Evolutionary conservation across 495 filamentous ascomycete genomes (phyloP).

Genomic region (Staphylotrichum tortipilum): DNA sequence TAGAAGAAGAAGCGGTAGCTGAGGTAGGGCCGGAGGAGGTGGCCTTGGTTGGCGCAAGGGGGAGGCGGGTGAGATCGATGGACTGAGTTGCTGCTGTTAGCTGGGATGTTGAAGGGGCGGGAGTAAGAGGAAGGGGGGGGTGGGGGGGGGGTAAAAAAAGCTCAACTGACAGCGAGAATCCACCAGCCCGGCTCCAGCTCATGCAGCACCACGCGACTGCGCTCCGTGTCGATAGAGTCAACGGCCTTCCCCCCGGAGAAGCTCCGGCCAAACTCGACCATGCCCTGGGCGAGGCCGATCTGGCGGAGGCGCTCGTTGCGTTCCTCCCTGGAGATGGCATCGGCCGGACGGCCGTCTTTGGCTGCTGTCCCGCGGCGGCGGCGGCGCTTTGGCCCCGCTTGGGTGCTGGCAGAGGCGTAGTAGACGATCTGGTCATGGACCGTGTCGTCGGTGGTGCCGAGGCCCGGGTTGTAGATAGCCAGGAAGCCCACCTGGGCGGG

Average conservation of each 20-base stretch:
- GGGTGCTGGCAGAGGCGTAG: slow-evolving; percentile 60
- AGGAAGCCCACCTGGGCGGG: slow-evolving; percentile 84
- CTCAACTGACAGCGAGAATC: slow-evolving; percentile 66
- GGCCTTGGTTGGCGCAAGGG: slow-evolving; percentile 30
- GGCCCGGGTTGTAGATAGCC: slow-evolving; percentile 85
- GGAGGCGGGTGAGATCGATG: slow-evolving; percentile 62
- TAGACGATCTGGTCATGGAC: slow-evolving; percentile 87
- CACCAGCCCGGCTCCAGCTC: slow-evolving; percentile 85
- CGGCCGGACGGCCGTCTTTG: slow-evolving; percentile 29
- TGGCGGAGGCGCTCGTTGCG: slow-evolving; percentile 78
- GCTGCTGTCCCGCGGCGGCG: slow-evolving; percentile 21
- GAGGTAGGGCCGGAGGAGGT: slow-evolving; percentile 5
- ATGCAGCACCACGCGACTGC: slow-evolving; percentile 69
- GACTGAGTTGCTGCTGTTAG: slow-evolving; percentile 39
- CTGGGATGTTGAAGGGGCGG: slow-evolving; percentile 6
- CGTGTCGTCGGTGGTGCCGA: slow-evolving; percentile 83
- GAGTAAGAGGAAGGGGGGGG: too few species aligned
- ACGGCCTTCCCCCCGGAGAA: slow-evolving; percentile 71
- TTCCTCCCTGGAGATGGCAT: slow-evolving; percentile 46
- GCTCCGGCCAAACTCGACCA: slow-evolving; percentile 85
- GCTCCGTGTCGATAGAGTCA: slow-evolving; percentile 85
- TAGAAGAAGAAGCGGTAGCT: neutral
- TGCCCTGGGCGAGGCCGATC: slow-evolving; percentile 95
- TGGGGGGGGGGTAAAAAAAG: too few species aligned
- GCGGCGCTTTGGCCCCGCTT: slow-evolving; percentile 21